These are phyloP conservation scores for Pseudoturritis turrita DNA, from an alignment of 345 rosid genomes.

Conservation along the genomic window DNA sequence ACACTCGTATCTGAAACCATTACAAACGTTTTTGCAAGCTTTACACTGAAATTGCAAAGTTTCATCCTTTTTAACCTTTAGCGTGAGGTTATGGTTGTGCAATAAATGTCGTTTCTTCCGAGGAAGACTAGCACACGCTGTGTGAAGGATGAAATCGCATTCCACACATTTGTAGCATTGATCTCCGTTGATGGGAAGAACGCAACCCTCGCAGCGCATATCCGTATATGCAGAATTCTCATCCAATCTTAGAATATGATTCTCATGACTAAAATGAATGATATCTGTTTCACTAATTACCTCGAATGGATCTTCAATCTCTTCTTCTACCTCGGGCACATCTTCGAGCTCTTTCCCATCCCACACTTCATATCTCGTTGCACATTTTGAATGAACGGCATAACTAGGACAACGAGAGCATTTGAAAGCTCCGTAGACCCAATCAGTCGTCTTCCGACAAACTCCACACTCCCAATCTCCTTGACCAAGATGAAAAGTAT, in stretches of 20 bases:
- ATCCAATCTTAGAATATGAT: background rate
- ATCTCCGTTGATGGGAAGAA: background rate
- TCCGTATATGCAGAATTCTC: background rate
- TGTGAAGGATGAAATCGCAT: constrained; percentile 9
- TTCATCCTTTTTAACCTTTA: no score
- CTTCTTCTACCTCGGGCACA: background rate
- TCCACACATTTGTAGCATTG: background rate
- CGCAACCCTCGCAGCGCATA: background rate
- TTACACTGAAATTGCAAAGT: background rate
- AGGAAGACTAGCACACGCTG: constrained; percentile 1
- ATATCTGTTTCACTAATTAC: background rate
- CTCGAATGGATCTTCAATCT: background rate
- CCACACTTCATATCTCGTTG: background rate
- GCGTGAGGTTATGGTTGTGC: background rate
- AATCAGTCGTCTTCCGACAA: background rate
- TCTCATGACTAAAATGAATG: constrained; percentile 1
- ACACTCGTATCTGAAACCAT: background rate
- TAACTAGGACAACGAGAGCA: constrained; percentile 5
- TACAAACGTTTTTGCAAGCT: background rate
- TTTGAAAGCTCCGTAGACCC: constrained; percentile 1
- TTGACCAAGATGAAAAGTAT: background rate
- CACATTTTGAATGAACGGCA: background rate
- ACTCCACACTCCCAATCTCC: background rate
- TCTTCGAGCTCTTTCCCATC: background rate
- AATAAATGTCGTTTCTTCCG: background rate